A percentile compares a stretch with the other conserved stretches of the same genome.
These are phyloP conservation scores for Neoarthrinium moseri DNA, from an alignment of 2,329 filamentous ascomycete genomes.

Conservation along the genomic window DNA sequence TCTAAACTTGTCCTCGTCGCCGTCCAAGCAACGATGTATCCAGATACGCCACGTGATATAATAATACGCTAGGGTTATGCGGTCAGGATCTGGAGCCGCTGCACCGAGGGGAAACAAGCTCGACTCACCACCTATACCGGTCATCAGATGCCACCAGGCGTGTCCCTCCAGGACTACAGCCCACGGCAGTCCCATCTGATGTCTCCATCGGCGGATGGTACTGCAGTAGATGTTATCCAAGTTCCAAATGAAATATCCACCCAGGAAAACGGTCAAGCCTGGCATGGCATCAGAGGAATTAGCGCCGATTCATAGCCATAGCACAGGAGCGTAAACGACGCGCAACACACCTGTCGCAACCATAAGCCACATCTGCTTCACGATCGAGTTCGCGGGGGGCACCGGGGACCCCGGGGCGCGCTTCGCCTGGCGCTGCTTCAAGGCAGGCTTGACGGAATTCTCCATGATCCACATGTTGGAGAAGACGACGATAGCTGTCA, in stretches of 20 bases:
- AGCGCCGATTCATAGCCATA: slow-evolving; percentile 3
- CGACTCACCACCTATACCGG: slow-evolving; percentile 57
- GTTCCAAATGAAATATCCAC: slow-evolving; percentile 75
- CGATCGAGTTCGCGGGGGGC: slow-evolving; percentile 27
- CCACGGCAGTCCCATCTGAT: slow-evolving; percentile 73
- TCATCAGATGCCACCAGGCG: slow-evolving; percentile 73
- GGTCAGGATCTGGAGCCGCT: background rate
- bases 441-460: slow-evolving; percentile 42
- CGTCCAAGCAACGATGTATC: slow-evolving; percentile 74
- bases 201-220: slow-evolving; percentile 63
- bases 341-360: slow-evolving; percentile 49
- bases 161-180: slow-evolving; percentile 65
- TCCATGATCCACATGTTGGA: slow-evolving; percentile 77
- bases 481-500: slow-evolving; percentile 69
- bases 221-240: slow-evolving; percentile 77
- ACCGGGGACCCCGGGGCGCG: slow-evolving; percentile 39
- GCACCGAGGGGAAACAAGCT: background rate
- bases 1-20: slow-evolving; percentile 68
- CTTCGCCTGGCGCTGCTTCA: slow-evolving; percentile 41
- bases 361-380: slow-evolving; percentile 74
- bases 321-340: background rate
- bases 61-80: slow-evolving; percentile 60
- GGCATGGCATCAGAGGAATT: background rate
- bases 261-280: slow-evolving; percentile 70
- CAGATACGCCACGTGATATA: slow-evolving; percentile 84